Conservation (phyloP, 441 rosid species). For the Eruca vesicaria region DNA sequence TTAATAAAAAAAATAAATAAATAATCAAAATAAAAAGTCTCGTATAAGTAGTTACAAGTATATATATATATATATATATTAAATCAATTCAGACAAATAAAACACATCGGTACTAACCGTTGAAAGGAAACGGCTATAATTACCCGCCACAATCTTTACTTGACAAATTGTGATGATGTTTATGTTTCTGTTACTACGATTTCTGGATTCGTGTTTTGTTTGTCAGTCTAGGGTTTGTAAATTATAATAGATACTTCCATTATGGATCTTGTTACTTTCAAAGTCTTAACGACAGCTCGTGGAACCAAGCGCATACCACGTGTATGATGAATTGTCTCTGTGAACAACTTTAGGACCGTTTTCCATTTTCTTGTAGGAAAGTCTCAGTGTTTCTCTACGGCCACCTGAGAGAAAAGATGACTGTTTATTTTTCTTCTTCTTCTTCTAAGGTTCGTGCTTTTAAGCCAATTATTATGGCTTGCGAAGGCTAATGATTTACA, state of each 20-base stretch:
- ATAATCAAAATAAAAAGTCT: no score
- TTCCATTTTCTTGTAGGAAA: not conserved
- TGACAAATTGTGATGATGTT: not conserved
- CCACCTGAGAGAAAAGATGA: no score
- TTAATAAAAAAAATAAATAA: no score
- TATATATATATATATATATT: no score
- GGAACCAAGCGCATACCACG: not conserved
- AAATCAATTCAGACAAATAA: no score
- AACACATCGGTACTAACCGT: no score
- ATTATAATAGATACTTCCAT: not conserved
- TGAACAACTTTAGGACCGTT: not conserved
- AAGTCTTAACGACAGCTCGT: not conserved
- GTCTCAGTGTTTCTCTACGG: not conserved
- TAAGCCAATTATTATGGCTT: not conserved
- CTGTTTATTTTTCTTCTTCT: no score
- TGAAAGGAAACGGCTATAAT: no score
- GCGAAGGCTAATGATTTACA: not conserved
- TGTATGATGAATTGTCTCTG: not conserved
- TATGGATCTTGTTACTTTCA: not conserved
- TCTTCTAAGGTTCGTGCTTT: not conserved
- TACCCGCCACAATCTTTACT: no score
- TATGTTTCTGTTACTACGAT: not conserved
- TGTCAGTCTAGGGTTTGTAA: not conserved
- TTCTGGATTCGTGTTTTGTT: not conserved
- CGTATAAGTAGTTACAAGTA: no score